phyloP scores from a whole-genome alignment of 371 early-diverging fungal species.

The Paraphysoderma sedebokerense region DNA sequence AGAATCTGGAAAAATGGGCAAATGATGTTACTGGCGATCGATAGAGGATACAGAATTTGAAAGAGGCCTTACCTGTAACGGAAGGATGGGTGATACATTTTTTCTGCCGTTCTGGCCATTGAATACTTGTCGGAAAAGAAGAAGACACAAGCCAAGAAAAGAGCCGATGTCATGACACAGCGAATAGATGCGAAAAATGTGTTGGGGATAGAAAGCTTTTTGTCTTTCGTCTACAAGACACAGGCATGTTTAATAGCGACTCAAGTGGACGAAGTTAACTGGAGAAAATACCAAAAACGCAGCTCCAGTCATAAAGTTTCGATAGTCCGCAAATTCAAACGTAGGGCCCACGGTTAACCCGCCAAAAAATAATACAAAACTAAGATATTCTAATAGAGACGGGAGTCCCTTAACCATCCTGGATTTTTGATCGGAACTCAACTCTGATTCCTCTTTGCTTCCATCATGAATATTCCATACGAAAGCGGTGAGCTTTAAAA shows the following conservation, averaged over 20 bases:
- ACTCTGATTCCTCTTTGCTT: conserved; percentile 5
- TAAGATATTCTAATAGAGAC: conserved; percentile 53
- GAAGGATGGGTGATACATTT: neutral
- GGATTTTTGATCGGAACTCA: conserved; percentile 19
- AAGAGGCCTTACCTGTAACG: conserved; percentile 1
- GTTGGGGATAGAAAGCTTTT: neutral
- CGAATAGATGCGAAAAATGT: neutral
- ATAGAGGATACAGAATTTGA: conserved; percentile 17
- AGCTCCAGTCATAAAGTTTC: conserved; percentile 27
- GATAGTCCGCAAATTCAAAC: conserved; percentile 57
- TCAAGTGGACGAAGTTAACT: neutral
- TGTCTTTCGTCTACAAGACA: no score
- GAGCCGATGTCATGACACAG: neutral
- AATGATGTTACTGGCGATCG: conserved; percentile 4
- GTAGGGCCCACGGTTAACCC: conserved; percentile 74
- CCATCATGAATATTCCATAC: conserved; percentile 73
- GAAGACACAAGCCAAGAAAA: neutral
- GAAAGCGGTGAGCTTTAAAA: conserved; percentile 71
- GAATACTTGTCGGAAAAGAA: neutral
- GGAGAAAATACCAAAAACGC: conserved; percentile 8
- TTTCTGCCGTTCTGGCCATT: no score
- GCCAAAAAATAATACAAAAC: conserved; percentile 76
- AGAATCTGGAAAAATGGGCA: conserved; percentile 13
- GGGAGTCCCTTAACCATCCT: conserved; percentile 45
- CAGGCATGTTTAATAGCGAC: neutral